Percentiles rank a stretch among this genome's conserved stretches.
Conservation (phyloP, 1,139 yeast species). For the Yamadazyma sp. region DNA sequence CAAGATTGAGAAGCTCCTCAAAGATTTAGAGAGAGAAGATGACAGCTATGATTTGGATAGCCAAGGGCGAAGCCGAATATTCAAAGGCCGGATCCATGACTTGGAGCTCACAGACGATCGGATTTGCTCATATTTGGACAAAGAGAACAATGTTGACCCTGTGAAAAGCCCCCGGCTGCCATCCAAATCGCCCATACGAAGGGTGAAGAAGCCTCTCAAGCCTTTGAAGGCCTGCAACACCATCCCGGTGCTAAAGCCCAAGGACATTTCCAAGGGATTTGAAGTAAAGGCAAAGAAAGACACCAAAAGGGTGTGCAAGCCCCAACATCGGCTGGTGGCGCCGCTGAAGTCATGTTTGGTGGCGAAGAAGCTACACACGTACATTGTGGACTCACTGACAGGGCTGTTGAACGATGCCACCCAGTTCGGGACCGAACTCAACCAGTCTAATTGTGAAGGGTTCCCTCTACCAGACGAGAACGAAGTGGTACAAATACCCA, state of each 20-base stretch:
- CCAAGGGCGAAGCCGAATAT: constrained; percentile 46
- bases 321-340: constrained; percentile 31
- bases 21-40: constrained; percentile 26
- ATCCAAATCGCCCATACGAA: constrained; percentile 17
- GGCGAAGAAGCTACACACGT: constrained; percentile 37
- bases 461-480: constrained; percentile 62
- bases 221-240: constrained; percentile 17
- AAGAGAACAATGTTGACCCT: constrained; percentile 39
- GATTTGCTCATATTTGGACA: constrained; percentile 31
- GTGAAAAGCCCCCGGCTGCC: constrained; percentile 11
- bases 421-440: constrained; percentile 72
- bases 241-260: constrained; percentile 34
- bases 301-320: constrained; percentile 37
- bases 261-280: too few relatives aligned
- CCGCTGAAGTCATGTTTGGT: constrained; percentile 45
- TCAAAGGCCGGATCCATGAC: constrained; percentile 35
- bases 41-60: constrained; percentile 44
- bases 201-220: constrained; percentile 25
- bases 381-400: constrained; percentile 66
- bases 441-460: constrained; percentile 62
- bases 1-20: constrained; percentile 38
- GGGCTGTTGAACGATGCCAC: constrained; percentile 72
- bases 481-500: constrained; percentile 68
- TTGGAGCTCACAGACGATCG: constrained; percentile 29
- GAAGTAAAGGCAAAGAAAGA: not conserved